A percentile compares a stretch with the other conserved stretches of the same genome.
These are phyloP conservation scores for Xylaria bambusicola DNA, from an alignment of 495 filamentous ascomycete genomes.

Conservation along the genomic window DNA sequence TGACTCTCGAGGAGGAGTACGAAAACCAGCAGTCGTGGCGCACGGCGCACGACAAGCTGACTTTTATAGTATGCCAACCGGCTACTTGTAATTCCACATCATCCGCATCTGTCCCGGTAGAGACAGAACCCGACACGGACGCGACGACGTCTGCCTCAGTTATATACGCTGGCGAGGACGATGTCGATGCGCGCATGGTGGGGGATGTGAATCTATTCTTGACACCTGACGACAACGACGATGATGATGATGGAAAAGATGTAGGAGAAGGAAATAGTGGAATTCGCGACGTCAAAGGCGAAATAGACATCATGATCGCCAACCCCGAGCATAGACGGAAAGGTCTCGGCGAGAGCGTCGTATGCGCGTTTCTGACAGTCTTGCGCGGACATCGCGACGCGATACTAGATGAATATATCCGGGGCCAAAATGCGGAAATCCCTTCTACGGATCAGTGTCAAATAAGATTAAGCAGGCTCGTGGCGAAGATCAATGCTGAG, in stretches of 20 bases:
- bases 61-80: constrained; percentile 65
- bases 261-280: constrained; percentile 5
- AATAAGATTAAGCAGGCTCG: constrained; percentile 35
- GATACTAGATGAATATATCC: constrained; percentile 70
- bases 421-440: too few relatives aligned
- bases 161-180: constrained; percentile 40
- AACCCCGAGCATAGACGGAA: constrained; percentile 53
- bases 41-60: constrained; percentile 70
- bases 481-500: constrained; percentile 48
- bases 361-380: constrained; percentile 70
- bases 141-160: neutral
- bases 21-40: constrained; percentile 85
- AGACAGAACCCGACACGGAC: too few relatives aligned
- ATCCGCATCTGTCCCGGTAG: too few relatives aligned
- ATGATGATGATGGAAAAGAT: constrained; percentile 24
- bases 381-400: constrained; percentile 47
- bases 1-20: constrained; percentile 78
- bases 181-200: constrained; percentile 63
- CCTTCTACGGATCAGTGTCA: too few relatives aligned
- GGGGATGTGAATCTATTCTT: constrained; percentile 90
- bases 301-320: constrained; percentile 91
- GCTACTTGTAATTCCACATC: neutral
- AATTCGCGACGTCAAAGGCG: constrained; percentile 67
- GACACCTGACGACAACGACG: constrained; percentile 44
- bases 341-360: constrained; percentile 66